These are phyloP conservation scores for Podila epicladia DNA, from an alignment of 192 early-diverging fungal genomes.

Conservation along the genomic window DNA sequence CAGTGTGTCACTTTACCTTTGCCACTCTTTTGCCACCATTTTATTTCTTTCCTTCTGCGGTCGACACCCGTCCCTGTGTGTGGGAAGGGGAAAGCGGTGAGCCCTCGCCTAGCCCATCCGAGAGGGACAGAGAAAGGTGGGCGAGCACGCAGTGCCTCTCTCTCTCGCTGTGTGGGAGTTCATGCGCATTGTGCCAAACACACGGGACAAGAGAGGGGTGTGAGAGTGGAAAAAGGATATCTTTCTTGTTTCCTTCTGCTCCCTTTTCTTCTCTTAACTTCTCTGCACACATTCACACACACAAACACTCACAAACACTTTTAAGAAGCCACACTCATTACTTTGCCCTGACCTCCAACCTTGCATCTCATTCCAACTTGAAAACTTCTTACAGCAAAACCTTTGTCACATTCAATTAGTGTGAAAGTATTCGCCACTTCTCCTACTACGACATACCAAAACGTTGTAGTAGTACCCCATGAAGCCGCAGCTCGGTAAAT, in stretches of 20 bases:
- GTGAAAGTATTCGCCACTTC: too few species aligned
- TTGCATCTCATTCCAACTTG: too few species aligned
- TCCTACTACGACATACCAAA: too few species aligned
- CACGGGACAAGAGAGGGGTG: neutral
- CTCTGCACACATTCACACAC: neutral
- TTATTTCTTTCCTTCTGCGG: too few species aligned
- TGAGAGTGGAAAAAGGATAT: neutral
- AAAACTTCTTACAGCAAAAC: too few species aligned
- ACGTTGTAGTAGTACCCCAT: neutral
- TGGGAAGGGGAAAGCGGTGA: neutral
- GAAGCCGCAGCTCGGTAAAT: constrained; percentile 45
- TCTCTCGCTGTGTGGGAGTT: neutral
- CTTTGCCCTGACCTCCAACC: too few species aligned
- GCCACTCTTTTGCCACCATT: too few species aligned
- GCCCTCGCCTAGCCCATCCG: neutral
- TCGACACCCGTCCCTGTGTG: too few species aligned
- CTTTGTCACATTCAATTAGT: too few species aligned
- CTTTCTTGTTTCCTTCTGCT: neutral
- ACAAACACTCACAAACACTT: too few species aligned
- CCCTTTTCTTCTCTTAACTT: neutral
- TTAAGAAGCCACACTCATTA: too few species aligned
- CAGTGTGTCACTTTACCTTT: too few species aligned
- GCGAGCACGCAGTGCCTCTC: neutral
- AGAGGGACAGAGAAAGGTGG: neutral
- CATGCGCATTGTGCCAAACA: neutral